Percentiles rank a stretch among this genome's conserved stretches.
Evolutionary conservation across 441 rosid genomes (phyloP).

Genomic region (Eruca vesicaria): DNA sequence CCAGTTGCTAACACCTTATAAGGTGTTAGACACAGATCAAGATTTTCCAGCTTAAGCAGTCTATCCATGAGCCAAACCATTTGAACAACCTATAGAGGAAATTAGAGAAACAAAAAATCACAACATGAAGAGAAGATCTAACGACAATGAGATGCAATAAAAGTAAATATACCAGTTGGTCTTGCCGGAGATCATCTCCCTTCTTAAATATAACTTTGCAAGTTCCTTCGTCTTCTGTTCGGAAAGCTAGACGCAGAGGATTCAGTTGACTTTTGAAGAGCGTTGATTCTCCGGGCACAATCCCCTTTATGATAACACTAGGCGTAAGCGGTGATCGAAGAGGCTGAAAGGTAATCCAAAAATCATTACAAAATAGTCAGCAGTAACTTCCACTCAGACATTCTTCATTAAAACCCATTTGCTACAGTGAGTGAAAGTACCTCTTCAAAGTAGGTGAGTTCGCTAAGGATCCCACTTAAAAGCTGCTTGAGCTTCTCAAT

Average conservation of each 20-base stretch:
- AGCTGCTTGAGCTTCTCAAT: conserved; percentile 98
- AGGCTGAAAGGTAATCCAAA: conserved; percentile 57
- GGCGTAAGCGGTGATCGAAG: conserved; percentile 90
- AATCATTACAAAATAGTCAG: conserved; percentile 14
- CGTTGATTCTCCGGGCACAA: conserved; percentile 90
- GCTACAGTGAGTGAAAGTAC: conserved; percentile 41
- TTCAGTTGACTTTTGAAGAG: conserved; percentile 90
- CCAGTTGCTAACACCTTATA: conserved; percentile 97
- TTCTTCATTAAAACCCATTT: conserved; percentile 12
- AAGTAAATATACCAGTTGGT: conserved; percentile 71
- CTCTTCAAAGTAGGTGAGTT: conserved; percentile 97
- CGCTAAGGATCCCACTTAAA: conserved; percentile 90
- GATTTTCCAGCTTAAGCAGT: conserved; percentile 91
- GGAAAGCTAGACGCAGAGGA: conserved; percentile 90
- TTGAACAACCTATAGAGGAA: conserved; percentile 72
- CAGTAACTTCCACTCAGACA: neutral
- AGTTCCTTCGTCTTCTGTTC: conserved; percentile 73
- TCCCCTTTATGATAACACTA: conserved; percentile 76
- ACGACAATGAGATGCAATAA: neutral
- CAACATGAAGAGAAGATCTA: neutral
- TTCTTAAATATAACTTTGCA: conserved; percentile 89
- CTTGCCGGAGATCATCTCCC: conserved; percentile 99
- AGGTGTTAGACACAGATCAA: conserved; percentile 89
- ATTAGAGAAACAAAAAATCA: neutral
- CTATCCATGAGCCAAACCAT: conserved; percentile 99